Percentiles rank a stretch among this genome's conserved stretches.
These are phyloP conservation scores for Amborella trichopoda DNA, from an alignment of 164 flowering plant species.

Conservation along the genomic window DNA sequence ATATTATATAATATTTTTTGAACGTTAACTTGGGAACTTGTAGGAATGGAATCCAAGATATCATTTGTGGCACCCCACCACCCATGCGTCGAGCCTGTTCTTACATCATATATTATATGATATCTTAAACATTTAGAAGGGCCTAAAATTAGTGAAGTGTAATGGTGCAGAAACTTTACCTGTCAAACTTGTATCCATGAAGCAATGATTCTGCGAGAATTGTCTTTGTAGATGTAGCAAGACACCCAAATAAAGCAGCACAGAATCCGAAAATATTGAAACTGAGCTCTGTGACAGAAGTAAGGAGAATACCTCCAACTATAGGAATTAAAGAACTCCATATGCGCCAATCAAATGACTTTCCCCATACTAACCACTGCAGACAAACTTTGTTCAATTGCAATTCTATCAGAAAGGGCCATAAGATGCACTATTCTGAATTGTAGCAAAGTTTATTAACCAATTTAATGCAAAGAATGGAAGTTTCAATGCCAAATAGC, in stretches of 20 bases:
- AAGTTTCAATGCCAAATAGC: neutral
- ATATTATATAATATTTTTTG: too few species aligned
- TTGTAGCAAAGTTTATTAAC: neutral
- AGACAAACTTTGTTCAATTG: slow-evolving; percentile 1
- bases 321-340: slow-evolving; percentile 8
- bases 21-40: too few species aligned
- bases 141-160: too few species aligned
- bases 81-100: too few species aligned
- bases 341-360: slow-evolving; percentile 4
- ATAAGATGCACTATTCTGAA: too few species aligned
- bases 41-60: too few species aligned
- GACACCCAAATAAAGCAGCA: slow-evolving; percentile 70
- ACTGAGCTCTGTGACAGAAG: slow-evolving; percentile 5
- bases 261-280: slow-evolving; percentile 7
- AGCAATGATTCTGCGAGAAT: slow-evolving; percentile 90
- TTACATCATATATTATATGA: too few species aligned
- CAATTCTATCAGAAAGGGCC: neutral
- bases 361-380: slow-evolving; percentile 8
- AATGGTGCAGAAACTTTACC: slow-evolving; percentile 36
- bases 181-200: slow-evolving; percentile 97
- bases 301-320: slow-evolving; percentile 9
- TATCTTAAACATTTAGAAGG: too few species aligned
- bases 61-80: too few species aligned
- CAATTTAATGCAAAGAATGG: neutral
- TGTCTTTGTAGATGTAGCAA: slow-evolving; percentile 98